Evolutionary conservation across 768 basidiomycete genomes (phyloP), one percentile per base, ranked within the genome.

Genomic region (Naganishia randhawae): DNA sequence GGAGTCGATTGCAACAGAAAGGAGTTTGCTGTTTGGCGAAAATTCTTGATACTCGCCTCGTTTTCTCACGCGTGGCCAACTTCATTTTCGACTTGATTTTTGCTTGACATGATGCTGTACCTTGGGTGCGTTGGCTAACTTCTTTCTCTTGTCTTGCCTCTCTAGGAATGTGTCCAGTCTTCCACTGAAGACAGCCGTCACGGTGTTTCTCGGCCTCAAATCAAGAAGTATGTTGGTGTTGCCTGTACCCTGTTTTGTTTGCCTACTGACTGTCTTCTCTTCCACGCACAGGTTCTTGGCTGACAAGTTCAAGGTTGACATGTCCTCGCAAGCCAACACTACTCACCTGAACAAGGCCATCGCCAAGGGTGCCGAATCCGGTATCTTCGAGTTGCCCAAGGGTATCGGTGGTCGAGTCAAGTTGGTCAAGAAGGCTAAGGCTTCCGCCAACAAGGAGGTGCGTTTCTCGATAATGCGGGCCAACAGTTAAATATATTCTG

Each of bases 331-430:
- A n/a, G 85, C 90, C 25, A 91, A 93, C 81, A 85, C 83, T 74
- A 86, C 85, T 51, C 88, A 90, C 81, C 85, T 97, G 74, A 85
- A 88, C 69, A 87, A 84, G 72, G 92, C 93, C 65, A 88, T 98
- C 77, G 82, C 85, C 63, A 82, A 84, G n/a, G 92, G 94, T 65
- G 86, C 85, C 39, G 89, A 92, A 76, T 91, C 89, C 80, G 86
- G 87, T 64, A 82, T 88, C 71, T 94, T 98, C 80, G 82, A 86
- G 31, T 84, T 95, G 41, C 94, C 93, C 73, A 95, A 94, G 84
- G 94, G 93, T 70, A 87, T 76, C 68, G 71, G 72, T 45, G 79
- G 76, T 41, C 72, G 76, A 65, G 74, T 77, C 73, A 81, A 81
- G 78, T 70, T 76, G 41, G 65, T 73, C 65, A 67, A 75, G 72